These are phyloP conservation scores for Steccherinum ochraceum DNA, from an alignment of 768 basidiomycete genomes.

Conservation along the genomic window DNA sequence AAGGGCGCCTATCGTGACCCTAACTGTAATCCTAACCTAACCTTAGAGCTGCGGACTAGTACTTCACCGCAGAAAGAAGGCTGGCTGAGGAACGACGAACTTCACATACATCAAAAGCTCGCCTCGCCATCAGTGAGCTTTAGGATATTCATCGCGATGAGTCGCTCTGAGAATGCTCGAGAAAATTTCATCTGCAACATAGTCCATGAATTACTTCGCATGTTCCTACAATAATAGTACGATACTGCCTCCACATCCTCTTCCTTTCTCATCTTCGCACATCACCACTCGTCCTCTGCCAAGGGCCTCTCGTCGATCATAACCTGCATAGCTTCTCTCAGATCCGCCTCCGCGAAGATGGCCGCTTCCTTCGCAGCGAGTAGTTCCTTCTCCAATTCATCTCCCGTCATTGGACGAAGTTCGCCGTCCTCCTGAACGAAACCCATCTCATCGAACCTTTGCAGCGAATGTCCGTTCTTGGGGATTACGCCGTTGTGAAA, in stretches of 20 bases:
- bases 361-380: slow-evolving; percentile 65
- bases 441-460: slow-evolving; percentile 63
- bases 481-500: slow-evolving; percentile 66
- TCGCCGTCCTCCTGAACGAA: slow-evolving; percentile 39
- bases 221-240: neutral
- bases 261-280: slow-evolving; percentile 1
- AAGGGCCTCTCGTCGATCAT: slow-evolving; percentile 51
- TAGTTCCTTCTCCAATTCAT: slow-evolving; percentile 74
- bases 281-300: slow-evolving; percentile 25
- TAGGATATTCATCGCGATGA: too few species aligned
- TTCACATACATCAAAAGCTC: too few species aligned
- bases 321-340: slow-evolving; percentile 69
- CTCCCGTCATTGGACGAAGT: slow-evolving; percentile 48
- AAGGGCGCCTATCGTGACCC: too few species aligned
- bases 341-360: slow-evolving; percentile 65
- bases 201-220: neutral
- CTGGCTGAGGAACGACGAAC: too few species aligned
- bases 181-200: too few species aligned
- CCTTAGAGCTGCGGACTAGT: too few species aligned
- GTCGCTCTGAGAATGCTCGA: too few species aligned
- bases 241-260: neutral
- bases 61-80: too few species aligned
- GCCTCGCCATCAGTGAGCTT: too few species aligned
- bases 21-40: too few species aligned
- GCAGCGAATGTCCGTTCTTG: slow-evolving; percentile 59